These are phyloP conservation scores for Neopestalotiopsis sp. DNA, from an alignment of 2,329 filamentous ascomycete genomes.

Conservation along the genomic window DNA sequence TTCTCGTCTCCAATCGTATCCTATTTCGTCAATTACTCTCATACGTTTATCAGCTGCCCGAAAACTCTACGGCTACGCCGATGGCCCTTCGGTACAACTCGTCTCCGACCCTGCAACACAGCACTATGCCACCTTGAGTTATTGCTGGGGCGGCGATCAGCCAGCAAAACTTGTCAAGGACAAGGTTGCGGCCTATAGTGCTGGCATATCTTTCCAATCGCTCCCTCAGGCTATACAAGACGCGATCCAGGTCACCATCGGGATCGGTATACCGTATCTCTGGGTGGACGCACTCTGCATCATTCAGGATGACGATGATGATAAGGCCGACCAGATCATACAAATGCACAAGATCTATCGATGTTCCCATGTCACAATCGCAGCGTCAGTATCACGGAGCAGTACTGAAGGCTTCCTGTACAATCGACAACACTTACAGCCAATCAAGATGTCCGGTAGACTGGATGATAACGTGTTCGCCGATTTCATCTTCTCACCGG, in stretches of 20 bases:
- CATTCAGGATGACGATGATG: background rate
- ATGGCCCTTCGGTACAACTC: too few species aligned
- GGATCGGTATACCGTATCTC: background rate
- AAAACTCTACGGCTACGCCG: too few species aligned
- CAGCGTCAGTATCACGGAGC: background rate
- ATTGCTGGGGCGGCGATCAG: constrained; percentile 4
- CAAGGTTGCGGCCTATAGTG: background rate
- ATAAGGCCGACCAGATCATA: background rate
- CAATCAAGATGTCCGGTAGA: background rate
- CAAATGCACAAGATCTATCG: background rate
- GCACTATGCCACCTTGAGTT: background rate
- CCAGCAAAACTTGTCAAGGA: background rate
- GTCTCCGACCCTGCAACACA: too few species aligned
- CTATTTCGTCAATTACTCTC: too few species aligned
- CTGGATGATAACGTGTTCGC: background rate
- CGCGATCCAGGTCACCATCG: background rate
- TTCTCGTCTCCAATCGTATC: too few species aligned
- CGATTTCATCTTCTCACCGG: background rate
- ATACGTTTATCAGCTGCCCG: too few species aligned
- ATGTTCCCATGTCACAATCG: background rate
- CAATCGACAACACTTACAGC: background rate
- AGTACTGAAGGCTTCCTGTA: background rate
- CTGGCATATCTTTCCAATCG: background rate
- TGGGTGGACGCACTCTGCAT: background rate
- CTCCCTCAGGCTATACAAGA: background rate